Base-by-base conservation (phyloP, 768 basidiomycete genomes). In the Mycena capillaripes region DNA sequence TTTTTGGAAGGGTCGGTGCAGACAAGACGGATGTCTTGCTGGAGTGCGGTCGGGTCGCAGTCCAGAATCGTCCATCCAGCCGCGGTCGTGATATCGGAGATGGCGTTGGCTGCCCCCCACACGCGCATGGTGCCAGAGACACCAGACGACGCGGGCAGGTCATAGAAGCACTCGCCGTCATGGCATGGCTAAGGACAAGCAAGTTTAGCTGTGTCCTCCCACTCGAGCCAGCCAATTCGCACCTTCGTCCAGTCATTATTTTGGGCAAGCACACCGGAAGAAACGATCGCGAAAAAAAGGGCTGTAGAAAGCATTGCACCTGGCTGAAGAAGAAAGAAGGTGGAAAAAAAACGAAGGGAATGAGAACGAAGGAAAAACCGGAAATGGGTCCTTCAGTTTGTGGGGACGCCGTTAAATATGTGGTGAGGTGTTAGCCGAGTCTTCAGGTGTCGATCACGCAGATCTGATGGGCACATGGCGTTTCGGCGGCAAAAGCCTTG, bases 31-130 rank as follows among this genome's bases (percentile, higher is more conserved):
- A 84, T 82, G 38, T 81, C 79, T 62, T 83, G 82, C 12, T 77
- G 66, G 4, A 75, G 58, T 12, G 71, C 72, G 58, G 74, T 76
- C 1, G 80, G 59, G 64, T 81, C 76, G 69, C 84, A 85, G 64
- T 79, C 78, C 38, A 83, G 71, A 48, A 85, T 83, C 14, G 73
- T 72, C 84, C 84, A 85, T 32, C 83, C 84, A 11, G 82, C 84
- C 14, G 83, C 83, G 17, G 72, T 62, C 19, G 78, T 79, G 25
- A 79, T 74, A 63, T 79, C 67, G 6, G 78, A 75, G 46, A 79
- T 78, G 14, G 77, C 74, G 27, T 70, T 63, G 0, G 71, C 4
- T 6, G 55, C 66, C 14, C 75, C 76, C 74, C 76, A 79, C 59
- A 76, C 64, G 6, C 65, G 58, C 55, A 75, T 52, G 34, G 70